Conservation (phyloP, 1,284 basidiomycete species). For the Gomphus sp. region DNA sequence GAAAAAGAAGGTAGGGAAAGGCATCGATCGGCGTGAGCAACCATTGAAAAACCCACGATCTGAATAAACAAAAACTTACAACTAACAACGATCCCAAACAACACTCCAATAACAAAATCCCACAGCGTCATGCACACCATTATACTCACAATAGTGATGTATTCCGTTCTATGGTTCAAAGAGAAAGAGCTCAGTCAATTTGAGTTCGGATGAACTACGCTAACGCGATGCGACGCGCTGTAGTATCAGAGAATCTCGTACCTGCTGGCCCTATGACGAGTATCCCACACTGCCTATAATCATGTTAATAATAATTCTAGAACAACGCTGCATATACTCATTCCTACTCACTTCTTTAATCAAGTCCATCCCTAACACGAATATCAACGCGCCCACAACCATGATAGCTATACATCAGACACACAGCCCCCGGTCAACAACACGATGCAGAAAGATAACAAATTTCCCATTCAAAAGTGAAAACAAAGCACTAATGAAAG, state of each 20-base stretch:
- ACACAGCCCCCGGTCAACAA: too few relatives aligned
- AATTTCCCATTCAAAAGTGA: too few relatives aligned
- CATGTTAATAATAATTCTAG: background rate
- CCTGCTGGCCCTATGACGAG: slow-evolving; percentile 77
- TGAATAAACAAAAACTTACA: slow-evolving; percentile 39
- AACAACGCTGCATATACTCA: background rate
- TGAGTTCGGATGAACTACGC: too few relatives aligned
- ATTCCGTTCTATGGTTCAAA: slow-evolving; percentile 43
- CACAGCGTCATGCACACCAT: slow-evolving; percentile 89
- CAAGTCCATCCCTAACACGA: slow-evolving; percentile 90
- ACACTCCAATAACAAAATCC: slow-evolving; percentile 92
- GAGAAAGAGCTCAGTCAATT: slow-evolving; percentile 23
- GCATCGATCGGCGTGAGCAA: background rate
- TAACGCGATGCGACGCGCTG: too few relatives aligned
- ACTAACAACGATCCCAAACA: slow-evolving; percentile 87
- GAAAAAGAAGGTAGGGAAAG: background rate
- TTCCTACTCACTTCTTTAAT: slow-evolving; percentile 58
- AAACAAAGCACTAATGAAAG: background rate
- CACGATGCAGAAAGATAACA: too few relatives aligned
- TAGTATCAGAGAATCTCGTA: too few relatives aligned
- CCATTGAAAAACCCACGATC: background rate
- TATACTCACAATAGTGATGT: slow-evolving; percentile 71
- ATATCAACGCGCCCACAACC: slow-evolving; percentile 89
- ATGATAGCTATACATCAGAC: slow-evolving; percentile 53
- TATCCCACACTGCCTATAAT: slow-evolving; percentile 81